A percentile compares a stretch with the other conserved stretches of the same genome.
phyloP scores from a whole-genome alignment of 495 filamentous ascomycete species.

The Penicillium desertorum region DNA sequence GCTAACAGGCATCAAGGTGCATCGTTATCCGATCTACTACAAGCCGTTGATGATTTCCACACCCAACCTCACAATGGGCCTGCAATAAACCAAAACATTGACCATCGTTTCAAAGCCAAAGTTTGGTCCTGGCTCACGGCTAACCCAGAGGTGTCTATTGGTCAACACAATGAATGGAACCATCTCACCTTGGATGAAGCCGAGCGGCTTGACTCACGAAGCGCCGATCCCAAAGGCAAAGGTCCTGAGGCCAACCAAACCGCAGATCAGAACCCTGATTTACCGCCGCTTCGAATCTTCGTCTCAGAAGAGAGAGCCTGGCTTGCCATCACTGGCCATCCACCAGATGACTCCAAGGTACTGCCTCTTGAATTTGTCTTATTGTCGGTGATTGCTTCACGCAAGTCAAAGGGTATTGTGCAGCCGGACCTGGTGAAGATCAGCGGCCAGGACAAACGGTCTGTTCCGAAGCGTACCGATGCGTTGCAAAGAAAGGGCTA shows the following conservation, averaged over 20 bases:
- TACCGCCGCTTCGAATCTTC: slow-evolving; percentile 47
- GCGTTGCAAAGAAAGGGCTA: slow-evolving; percentile 73
- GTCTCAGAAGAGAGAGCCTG: slow-evolving; percentile 67
- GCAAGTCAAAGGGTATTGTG: slow-evolving; percentile 65
- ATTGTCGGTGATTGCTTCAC: slow-evolving; percentile 77
- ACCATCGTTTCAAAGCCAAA: slow-evolving; percentile 51
- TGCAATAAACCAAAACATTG: slow-evolving; percentile 36
- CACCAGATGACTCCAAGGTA: slow-evolving; percentile 67
- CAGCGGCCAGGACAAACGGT: slow-evolving; percentile 86
- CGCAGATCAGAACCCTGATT: slow-evolving; percentile 9
- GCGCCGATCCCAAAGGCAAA: neutral
- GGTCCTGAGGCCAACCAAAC: slow-evolving; percentile 7
- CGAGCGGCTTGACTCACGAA: slow-evolving; percentile 26
- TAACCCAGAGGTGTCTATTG: slow-evolving; percentile 54
- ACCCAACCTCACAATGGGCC: slow-evolving; percentile 23
- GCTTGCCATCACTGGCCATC: slow-evolving; percentile 78
- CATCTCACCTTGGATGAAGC: slow-evolving; percentile 48
- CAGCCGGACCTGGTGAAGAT: slow-evolving; percentile 74
- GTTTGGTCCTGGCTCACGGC: slow-evolving; percentile 57
- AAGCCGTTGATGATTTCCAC: slow-evolving; percentile 43
- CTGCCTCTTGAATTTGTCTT: slow-evolving; percentile 67
- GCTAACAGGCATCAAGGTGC: slow-evolving; percentile 38
- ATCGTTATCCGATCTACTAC: slow-evolving; percentile 39
- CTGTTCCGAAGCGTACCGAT: slow-evolving; percentile 79
- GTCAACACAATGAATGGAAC: slow-evolving; percentile 42